Evolutionary conservation across 2,329 filamentous ascomycete species (phyloP).

Genomic region (Phialemonium atrogriseum): DNA sequence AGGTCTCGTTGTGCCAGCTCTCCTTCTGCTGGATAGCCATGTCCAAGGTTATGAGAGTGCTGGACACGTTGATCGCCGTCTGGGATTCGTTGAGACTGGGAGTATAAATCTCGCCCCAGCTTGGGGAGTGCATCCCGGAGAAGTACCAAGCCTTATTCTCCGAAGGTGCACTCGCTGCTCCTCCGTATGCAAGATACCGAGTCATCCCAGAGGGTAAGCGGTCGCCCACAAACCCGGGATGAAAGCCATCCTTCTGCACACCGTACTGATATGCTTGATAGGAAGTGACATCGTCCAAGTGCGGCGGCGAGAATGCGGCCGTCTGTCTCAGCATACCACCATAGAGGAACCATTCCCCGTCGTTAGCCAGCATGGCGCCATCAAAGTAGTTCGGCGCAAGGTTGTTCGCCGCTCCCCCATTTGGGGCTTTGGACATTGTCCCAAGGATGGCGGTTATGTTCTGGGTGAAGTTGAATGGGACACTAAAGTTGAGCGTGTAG

Average conservation of each 20-base stretch:
- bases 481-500: slow-evolving; percentile 50
- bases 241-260: slow-evolving; percentile 30
- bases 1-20: slow-evolving; percentile 47
- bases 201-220: slow-evolving; percentile 40
- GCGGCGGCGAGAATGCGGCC: slow-evolving; percentile 26
- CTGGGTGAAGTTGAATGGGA: slow-evolving; percentile 40
- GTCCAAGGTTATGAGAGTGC: slow-evolving; percentile 53
- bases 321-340: slow-evolving; percentile 43
- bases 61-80: slow-evolving; percentile 37
- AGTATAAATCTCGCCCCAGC: slow-evolving; percentile 39
- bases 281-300: slow-evolving; percentile 31
- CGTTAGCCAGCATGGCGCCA: slow-evolving; percentile 57
- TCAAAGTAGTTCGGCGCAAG: slow-evolving; percentile 49
- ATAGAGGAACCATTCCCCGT: slow-evolving; percentile 55
- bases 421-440: slow-evolving; percentile 36
- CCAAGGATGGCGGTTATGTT: slow-evolving; percentile 47
- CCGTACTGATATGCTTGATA: slow-evolving; percentile 50
- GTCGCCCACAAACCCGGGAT: slow-evolving; percentile 30
- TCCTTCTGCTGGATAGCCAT: slow-evolving; percentile 41
- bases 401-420: slow-evolving; percentile 37
- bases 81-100: slow-evolving; percentile 21
- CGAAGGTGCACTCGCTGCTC: slow-evolving; percentile 54
- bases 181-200: slow-evolving; percentile 57
- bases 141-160: slow-evolving; percentile 69
- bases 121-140: slow-evolving; percentile 47